Percentiles rank a stretch among this genome's conserved stretches.
These are phyloP conservation scores for Arachis monticola DNA, from an alignment of 331 rosid genomes.

Conservation along the genomic window DNA sequence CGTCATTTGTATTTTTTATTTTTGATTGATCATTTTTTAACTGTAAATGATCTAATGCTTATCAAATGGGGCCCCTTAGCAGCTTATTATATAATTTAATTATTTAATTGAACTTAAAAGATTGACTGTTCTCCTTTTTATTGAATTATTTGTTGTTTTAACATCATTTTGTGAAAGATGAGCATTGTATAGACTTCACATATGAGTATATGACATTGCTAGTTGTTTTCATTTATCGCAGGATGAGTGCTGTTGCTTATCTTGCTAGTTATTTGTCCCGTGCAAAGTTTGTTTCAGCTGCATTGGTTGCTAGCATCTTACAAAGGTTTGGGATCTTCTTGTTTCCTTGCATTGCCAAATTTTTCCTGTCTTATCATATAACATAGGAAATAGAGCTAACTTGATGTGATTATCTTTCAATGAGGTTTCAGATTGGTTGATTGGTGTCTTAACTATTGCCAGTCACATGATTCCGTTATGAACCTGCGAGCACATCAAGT, in stretches of 20 bases:
- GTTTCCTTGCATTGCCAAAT: slow-evolving; percentile 1
- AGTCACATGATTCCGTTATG: slow-evolving; percentile 50
- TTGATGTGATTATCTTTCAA: slow-evolving; percentile 23
- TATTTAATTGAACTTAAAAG: neutral
- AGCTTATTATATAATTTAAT: neutral
- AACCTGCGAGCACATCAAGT: slow-evolving; percentile 69
- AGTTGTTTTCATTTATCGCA: slow-evolving; percentile 42
- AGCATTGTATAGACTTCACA: neutral
- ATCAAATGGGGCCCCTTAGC: neutral
- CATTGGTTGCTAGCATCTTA: slow-evolving; percentile 55
- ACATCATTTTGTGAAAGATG: neutral
- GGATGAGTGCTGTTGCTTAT: slow-evolving; percentile 95
- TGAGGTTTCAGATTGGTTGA: slow-evolving; percentile 68
- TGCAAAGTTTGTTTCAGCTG: slow-evolving; percentile 70
- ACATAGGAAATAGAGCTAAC: neutral
- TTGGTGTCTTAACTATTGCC: slow-evolving; percentile 69
- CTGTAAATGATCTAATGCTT: neutral
- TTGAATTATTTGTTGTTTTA: slow-evolving; percentile 11
- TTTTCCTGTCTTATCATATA: neutral
- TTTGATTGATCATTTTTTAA: neutral
- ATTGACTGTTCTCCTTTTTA: neutral
- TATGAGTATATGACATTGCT: neutral
- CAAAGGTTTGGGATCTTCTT: slow-evolving; percentile 59
- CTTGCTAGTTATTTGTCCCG: slow-evolving; percentile 92
- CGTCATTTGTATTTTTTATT: neutral